Percentiles rank a stretch among this genome's conserved stretches.
phyloP scores from a whole-genome alignment of 345 rosid genomes.

The Corchorus capsularis region DNA sequence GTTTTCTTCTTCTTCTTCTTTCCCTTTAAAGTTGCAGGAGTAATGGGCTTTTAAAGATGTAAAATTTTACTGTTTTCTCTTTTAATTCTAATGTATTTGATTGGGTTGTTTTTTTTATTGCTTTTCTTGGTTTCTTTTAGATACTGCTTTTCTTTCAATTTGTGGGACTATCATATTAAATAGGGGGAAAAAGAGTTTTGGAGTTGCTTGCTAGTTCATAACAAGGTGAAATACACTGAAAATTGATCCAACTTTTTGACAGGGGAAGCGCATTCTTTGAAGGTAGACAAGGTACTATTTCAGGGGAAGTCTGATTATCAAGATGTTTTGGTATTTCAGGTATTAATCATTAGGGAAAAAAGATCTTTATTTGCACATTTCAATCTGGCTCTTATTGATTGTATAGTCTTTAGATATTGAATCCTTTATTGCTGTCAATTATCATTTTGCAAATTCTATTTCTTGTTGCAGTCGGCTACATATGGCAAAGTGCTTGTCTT shows the following conservation, averaged over 20 bases:
- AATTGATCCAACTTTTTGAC: not conserved
- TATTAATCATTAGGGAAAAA: constrained; percentile 3
- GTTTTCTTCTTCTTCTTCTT: not conserved
- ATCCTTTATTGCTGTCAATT: not conserved
- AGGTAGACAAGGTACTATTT: constrained; percentile 47
- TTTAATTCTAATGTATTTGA: not conserved
- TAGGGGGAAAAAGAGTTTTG: not conserved
- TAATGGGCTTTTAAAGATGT: not conserved
- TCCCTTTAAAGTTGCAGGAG: not conserved
- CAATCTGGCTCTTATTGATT: not conserved
- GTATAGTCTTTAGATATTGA: not conserved
- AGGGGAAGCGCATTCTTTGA: constrained; percentile 50
- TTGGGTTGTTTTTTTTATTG: not conserved
- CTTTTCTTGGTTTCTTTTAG: not conserved
- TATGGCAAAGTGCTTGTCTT: constrained; percentile 51
- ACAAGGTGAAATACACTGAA: not conserved
- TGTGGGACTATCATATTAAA: not conserved
- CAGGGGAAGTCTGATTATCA: constrained; percentile 49
- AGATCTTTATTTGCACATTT: not conserved
- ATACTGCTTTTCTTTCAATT: too few species aligned
- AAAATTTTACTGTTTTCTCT: not conserved
- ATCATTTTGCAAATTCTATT: not conserved
- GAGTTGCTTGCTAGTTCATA: not conserved
- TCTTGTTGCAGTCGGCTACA: constrained; percentile 36
- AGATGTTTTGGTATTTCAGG: constrained; percentile 52